phyloP scores from a whole-genome alignment of 2,329 filamentous ascomycete genomes.

The Lasiodiplodia sp. region DNA sequence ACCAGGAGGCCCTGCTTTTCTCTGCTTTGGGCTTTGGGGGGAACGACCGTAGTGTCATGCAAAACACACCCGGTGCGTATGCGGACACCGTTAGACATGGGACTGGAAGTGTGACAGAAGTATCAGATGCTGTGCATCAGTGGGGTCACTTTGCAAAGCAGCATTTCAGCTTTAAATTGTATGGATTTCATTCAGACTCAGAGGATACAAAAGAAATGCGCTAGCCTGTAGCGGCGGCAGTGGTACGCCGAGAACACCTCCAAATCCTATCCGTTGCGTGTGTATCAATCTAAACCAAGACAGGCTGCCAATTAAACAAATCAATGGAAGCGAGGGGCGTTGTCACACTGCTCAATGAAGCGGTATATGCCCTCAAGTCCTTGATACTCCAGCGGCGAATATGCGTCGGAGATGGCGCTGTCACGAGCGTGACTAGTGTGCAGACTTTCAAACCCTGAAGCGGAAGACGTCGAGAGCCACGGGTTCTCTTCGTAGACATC shows the following conservation, averaged over 20 bases:
- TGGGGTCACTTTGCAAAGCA: background rate
- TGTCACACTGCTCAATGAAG: slow-evolving; percentile 70
- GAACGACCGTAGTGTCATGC: too few relatives aligned
- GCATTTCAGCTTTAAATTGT: background rate
- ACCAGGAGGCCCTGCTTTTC: too few relatives aligned
- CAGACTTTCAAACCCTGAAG: slow-evolving; percentile 65
- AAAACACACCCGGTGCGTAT: too few relatives aligned
- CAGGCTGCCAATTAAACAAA: slow-evolving; percentile 2
- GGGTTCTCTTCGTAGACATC: slow-evolving; percentile 57
- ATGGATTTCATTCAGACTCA: background rate
- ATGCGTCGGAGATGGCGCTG: slow-evolving; percentile 34
- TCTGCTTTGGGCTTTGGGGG: too few relatives aligned
- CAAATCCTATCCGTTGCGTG: background rate
- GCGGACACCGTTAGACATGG: too few relatives aligned
- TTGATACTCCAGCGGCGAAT: slow-evolving; percentile 64
- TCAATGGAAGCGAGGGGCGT: slow-evolving; percentile 10
- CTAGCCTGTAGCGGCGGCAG: background rate
- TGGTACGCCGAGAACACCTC: slow-evolving; percentile 18
- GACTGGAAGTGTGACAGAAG: background rate
- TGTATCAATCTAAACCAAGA: slow-evolving; percentile 25
- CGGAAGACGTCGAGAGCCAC: slow-evolving; percentile 55
- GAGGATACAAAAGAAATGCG: slow-evolving; percentile 6
- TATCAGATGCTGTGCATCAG: background rate
- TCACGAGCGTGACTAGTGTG: slow-evolving; percentile 60
- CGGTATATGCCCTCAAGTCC: slow-evolving; percentile 70